Base-by-base conservation (phyloP, 2,329 filamentous ascomycete species). In the Coleophoma eucalyptorum region DNA sequence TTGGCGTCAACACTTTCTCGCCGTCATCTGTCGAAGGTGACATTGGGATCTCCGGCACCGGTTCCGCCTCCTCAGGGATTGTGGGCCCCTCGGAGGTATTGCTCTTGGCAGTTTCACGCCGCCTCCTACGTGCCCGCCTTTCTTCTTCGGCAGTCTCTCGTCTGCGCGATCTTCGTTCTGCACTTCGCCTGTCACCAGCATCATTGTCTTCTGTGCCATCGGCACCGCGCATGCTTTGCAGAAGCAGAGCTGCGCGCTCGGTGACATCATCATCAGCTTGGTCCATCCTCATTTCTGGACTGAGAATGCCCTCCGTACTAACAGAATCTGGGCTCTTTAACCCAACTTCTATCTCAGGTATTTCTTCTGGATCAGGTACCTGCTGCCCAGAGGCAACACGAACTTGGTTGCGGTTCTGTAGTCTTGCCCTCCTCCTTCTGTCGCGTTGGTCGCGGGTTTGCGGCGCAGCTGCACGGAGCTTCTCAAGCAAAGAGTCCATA, bases 401-500 rank as follows among this genome's bases (percentile, higher is more conserved):
- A 32, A 94, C 88, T 70, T 96, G 89, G 65, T 97, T 90, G 26
- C 86, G 80, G 65, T 96, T 92, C 79, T 96, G 95, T 60, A 97
- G 80, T 49, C 93, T 80, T 37, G 92, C 91, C 58, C 93, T 83
- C 52, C 93, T 83, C 56, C 94, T 84, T 60, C 91, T 84, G 68
- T 97, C 94, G 64, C 93, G 83, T 68, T 95, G 88, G 67, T 97
- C 92, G 67, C 89, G 80, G 26, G 89, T 83, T 72, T 96, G 90
- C 31, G 94, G 93, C 50, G 92, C 93, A 1, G 94, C 94, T 50
- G 91, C 92, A 51, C 94, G 87, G 50, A 99, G 76, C 71, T 97
- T 97, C 81, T 97, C 90, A 45, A 99, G 81, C 20, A 99, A 75
- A 38, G 88, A 90, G 72, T 99, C 94, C 92, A 99, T 97, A 48